phyloP scores from a whole-genome alignment of 768 basidiomycete species.

The Terana coerulea region DNA sequence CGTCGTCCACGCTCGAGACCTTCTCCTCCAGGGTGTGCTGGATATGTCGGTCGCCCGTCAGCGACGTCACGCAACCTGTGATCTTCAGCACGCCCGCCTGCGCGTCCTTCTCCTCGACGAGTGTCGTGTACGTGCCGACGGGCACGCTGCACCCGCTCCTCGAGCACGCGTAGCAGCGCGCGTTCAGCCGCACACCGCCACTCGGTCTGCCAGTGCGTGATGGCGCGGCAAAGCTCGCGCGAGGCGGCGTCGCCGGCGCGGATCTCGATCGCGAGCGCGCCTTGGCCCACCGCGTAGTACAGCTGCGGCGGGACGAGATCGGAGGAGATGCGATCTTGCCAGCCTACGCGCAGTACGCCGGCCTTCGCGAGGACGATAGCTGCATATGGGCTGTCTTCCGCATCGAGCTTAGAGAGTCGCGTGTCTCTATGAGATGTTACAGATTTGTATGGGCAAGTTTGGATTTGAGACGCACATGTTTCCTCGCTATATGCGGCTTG shows the following conservation, averaged over 20 bases:
- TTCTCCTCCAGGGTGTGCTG: constrained; percentile 52
- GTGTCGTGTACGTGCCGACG: constrained; percentile 69
- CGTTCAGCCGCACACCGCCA: constrained; percentile 83
- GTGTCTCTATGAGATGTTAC: constrained; percentile 67
- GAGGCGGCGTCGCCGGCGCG: constrained; percentile 60
- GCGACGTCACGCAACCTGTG: constrained; percentile 79
- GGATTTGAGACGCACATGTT: constrained; percentile 73
- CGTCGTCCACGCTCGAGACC: constrained; percentile 55
- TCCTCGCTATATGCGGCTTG: constrained; percentile 72
- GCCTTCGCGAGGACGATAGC: constrained; percentile 93
- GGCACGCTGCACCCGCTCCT: constrained; percentile 98
- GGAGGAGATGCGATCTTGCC: constrained; percentile 68
- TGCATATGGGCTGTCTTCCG: constrained; percentile 69
- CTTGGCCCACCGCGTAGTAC: constrained; percentile 91
- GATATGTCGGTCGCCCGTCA: constrained; percentile 72
- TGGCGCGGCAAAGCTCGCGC: constrained; percentile 54
- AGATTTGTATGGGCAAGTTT: neutral
- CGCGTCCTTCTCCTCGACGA: constrained; percentile 34
- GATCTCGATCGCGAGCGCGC: constrained; percentile 86
- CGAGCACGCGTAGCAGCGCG: constrained; percentile 80
- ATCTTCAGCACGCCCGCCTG: constrained; percentile 43
- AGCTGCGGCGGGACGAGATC: constrained; percentile 72
- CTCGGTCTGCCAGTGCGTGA: constrained; percentile 76
- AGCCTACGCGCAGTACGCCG: constrained; percentile 78
- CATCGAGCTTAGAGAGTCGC: constrained; percentile 88